A percentile compares a stretch with the other conserved stretches of the same genome.
These are phyloP conservation scores for Pistacia vera DNA, from an alignment of 345 rosid species.

Conservation along the genomic window DNA sequence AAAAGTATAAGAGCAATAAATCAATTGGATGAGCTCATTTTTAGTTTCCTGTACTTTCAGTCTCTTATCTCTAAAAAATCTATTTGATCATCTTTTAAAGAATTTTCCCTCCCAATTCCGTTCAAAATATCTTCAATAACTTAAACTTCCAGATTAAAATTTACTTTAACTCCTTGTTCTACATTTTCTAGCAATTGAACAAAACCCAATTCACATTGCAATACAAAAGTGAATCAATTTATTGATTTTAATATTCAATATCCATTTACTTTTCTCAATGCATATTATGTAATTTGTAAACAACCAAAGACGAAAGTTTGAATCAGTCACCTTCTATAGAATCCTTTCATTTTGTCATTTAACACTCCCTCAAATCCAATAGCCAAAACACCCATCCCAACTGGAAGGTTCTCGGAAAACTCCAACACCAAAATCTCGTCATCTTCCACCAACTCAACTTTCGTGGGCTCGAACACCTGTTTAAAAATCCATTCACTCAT, in stretches of 20 bases:
- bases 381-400: slow-evolving; percentile 67
- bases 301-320: background rate
- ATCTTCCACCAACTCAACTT: slow-evolving; percentile 49
- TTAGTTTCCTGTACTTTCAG: no score
- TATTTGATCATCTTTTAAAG: no score
- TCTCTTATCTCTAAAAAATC: no score
- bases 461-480: slow-evolving; percentile 60
- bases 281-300: background rate
- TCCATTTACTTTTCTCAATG: background rate
- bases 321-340: slow-evolving; percentile 69
- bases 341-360: slow-evolving; percentile 90
- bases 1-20: no score
- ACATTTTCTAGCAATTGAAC: background rate
- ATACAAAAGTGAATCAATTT: background rate
- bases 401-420: slow-evolving; percentile 62
- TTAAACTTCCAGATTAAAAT: no score
- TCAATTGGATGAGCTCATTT: no score
- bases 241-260: background rate
- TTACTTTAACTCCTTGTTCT: background rate
- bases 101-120: no score
- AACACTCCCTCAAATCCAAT: slow-evolving; percentile 66
- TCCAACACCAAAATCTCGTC: slow-evolving; percentile 86
- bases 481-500: slow-evolving; percentile 2
- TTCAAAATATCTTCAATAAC: no score
- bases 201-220: background rate